phyloP scores from a whole-genome alignment of 192 early-diverging fungal genomes.

The Coemansia aciculifera region DNA sequence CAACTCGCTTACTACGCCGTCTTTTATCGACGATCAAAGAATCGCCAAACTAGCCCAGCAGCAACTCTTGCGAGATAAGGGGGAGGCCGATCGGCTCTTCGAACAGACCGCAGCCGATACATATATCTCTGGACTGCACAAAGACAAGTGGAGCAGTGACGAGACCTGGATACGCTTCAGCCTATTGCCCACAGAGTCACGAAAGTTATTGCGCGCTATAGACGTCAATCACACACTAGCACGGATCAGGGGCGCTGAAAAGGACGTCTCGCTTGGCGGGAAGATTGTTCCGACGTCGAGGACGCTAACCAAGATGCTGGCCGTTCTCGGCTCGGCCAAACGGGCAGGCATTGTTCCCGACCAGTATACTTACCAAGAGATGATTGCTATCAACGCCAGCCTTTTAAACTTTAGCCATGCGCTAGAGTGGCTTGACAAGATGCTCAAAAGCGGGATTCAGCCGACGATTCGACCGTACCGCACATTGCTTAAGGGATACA shows the following conservation, averaged over 20 bases:
- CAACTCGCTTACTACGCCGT: background rate
- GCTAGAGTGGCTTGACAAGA: constrained; percentile 26
- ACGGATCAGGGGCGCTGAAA: constrained; percentile 15
- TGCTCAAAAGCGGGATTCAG: constrained; percentile 22
- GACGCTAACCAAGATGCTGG: constrained; percentile 30
- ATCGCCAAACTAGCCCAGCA: background rate
- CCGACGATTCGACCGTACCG: constrained; percentile 46
- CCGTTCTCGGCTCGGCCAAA: constrained; percentile 13
- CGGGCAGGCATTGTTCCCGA: constrained; percentile 25
- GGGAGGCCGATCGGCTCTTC: background rate
- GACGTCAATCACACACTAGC: constrained; percentile 44
- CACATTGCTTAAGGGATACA: constrained; percentile 45
- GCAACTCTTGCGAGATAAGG: constrained; percentile 2
- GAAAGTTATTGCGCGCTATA: constrained; percentile 23
- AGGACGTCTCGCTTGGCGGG: background rate
- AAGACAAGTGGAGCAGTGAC: constrained; percentile 26
- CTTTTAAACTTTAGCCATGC: constrained; percentile 38
- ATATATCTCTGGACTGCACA: constrained; percentile 27
- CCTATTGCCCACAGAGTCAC: constrained; percentile 16
- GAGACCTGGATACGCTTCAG: constrained; percentile 35
- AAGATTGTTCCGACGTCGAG: constrained; percentile 12
- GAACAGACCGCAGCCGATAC: constrained; percentile 12
- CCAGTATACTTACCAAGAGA: constrained; percentile 46
- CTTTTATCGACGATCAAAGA: background rate
- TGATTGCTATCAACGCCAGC: constrained; percentile 39